Evolutionary conservation across 2,329 filamentous ascomycete species (phyloP), one percentile per base, ranked within the genome.

Genomic region (Penicillium sp.): DNA sequence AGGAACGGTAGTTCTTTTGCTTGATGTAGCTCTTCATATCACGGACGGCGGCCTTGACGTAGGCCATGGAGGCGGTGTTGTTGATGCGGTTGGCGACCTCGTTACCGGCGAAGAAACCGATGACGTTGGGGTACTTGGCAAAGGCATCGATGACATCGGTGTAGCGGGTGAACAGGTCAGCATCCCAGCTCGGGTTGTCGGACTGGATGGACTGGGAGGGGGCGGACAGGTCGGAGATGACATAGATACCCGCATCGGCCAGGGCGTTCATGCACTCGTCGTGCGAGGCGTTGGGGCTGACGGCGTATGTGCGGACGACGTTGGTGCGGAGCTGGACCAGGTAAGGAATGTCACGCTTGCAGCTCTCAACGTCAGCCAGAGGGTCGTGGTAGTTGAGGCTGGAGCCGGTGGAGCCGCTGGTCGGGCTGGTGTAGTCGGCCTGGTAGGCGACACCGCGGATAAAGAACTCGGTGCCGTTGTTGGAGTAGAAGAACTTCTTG

Each of bases 61-160:
- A 99, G 67, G 94, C 92, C 63, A 91, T 95, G 53, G 94, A 91
- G 62, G 85, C 81, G 53, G 94, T 98, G 86, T 96, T 97, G 84
- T 89, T 93, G 68, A 84, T 83, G 71, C 88, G 85, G 83, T 97
- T 96, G 70, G 92, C 89, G 63, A 99, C 95, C 81, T 99, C 95
- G 80, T 99, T 99, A 75, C 95, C 95, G 68, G 93, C 94, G 77
- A 99, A 98, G 88, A 98, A 99, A 71, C 95, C 95, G 65, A 99
- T 88, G 54, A 91, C 88, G 81, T 99, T 99, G 78, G 86, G 84
- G 84, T 96, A 98, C 75, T 90, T 83, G 69, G 85, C 83, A 71
- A 99, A 82, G 63, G 86, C 83, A 74, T 98, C 93, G 61, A 99
- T 82, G 62, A 99, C 95, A 35, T 80, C 79, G 59, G 88, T 90